Evolutionary conservation across 441 rosid genomes (phyloP), one percentile per base, ranked within the genome.

Genomic region (Gossypium armourianum): DNA sequence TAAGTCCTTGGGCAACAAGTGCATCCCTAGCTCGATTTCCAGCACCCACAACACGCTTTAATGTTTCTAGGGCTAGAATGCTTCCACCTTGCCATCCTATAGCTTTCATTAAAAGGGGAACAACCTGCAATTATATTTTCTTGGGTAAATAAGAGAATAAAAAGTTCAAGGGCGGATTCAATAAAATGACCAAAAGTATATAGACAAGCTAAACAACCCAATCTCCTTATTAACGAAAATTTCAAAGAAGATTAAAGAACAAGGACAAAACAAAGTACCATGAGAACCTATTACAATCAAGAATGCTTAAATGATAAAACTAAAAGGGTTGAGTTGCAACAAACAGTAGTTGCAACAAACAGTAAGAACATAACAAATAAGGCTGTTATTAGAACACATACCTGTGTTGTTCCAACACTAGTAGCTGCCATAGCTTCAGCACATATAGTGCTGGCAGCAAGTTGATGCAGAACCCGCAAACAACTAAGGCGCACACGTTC

Each of bases 371-470:
- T 23, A 68, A 26, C 47, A 56, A 8, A 57, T 45, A 23, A 66
- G 26, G 23, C 19, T 43, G 45, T 59, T 21, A 47, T 54, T 20
- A 15, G 21, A 28, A 71, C 40, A 57, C 74, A 72, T 63, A 90
- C 99, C 97, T 95, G 98, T 24, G 98, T 94, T 23, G 93, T 79
- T 71, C 99, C 99, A 8, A 78, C 92, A 80, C 98, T 92, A 69
- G 99, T 95, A 62, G 99, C 97, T 68, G 99, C 99, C 99, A 95
- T 92, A 72, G 99, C 99, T 85, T 95, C 99, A 4, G 97, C 98
- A 84, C 98, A 95, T 66, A 84, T 84, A 3, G 95, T 90, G 81
- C 99, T 95, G 47, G 99, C 91, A 29, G 98, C 99, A 75, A 95
- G 99, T 82, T 95, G 99, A 85, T 95, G 99, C 29, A 95, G 81